Evolutionary conservation across 2,329 filamentous ascomycete genomes (phyloP).

Genomic region (Xylaria sp.): DNA sequence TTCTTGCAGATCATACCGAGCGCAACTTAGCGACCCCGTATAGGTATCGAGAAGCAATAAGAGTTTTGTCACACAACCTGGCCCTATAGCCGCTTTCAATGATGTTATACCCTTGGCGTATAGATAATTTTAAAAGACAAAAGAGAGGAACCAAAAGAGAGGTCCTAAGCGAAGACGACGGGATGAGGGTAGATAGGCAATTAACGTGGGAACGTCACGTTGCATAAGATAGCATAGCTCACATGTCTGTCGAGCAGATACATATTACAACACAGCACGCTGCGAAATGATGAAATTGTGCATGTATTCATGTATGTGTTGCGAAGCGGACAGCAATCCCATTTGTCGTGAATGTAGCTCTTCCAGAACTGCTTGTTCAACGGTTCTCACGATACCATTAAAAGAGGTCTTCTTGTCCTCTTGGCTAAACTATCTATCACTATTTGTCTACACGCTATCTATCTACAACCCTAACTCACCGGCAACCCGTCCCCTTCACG

Average conservation of each 20-base stretch:
- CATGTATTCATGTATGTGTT: not conserved
- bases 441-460: not conserved
- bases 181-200: not conserved
- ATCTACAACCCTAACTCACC: not conserved
- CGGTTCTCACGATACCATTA: not conserved
- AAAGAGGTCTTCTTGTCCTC: too few relatives aligned
- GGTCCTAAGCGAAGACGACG: not conserved
- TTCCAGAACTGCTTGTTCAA: not conserved
- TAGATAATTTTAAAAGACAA: not conserved
- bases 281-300: not conserved
- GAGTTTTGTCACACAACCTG: slow-evolving; percentile 12
- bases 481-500: not conserved
- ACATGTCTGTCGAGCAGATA: not conserved
- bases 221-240: not conserved
- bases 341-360: not conserved
- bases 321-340: not conserved
- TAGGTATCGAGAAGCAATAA: slow-evolving; percentile 7
- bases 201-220: not conserved
- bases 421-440: not conserved
- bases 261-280: not conserved
- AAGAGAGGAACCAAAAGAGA: too few relatives aligned
- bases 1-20: slow-evolving; percentile 10
- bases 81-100: not conserved
- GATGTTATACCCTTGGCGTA: not conserved
- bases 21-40: slow-evolving; percentile 28